Conservation (phyloP, 495 filamentous ascomycete genomes). For the Choiromyces venosus region DNA sequence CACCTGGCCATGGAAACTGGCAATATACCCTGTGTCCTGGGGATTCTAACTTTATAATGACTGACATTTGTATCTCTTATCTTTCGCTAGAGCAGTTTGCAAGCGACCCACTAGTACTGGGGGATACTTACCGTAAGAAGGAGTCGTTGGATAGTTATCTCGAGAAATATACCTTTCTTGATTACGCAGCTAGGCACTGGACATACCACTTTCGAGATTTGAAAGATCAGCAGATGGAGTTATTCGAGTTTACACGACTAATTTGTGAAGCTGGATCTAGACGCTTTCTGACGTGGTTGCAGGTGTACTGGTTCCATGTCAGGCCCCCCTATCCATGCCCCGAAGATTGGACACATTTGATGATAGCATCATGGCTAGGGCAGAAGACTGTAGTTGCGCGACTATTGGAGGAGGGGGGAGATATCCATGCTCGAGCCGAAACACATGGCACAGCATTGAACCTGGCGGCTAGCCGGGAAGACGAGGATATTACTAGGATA, state of each 20-base stretch:
- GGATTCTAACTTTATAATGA: conserved; percentile 15
- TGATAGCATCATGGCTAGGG: not conserved
- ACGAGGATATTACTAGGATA: not conserved
- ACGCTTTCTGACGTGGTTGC: conserved; percentile 11
- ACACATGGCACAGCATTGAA: not conserved
- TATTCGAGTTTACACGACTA: not conserved
- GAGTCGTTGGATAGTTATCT: not conserved
- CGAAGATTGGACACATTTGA: not conserved
- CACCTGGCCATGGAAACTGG: not conserved
- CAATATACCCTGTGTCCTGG: not conserved
- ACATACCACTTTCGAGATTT: too few relatives aligned
- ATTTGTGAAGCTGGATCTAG: conserved; percentile 4
- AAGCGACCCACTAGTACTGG: not conserved
- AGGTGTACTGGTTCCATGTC: conserved; percentile 10
- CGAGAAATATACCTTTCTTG: conserved; percentile 6
- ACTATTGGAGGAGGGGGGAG: not conserved
- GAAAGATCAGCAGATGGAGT: not conserved
- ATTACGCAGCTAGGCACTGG: conserved; percentile 2
- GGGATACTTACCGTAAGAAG: not conserved
- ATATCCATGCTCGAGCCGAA: not conserved
- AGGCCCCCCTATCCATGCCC: too few relatives aligned
- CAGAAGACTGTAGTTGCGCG: not conserved
- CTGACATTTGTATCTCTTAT: conserved; percentile 16
- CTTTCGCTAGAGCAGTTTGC: conserved; percentile 7
- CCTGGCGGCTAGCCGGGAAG: not conserved